These are phyloP conservation scores for Nakazawaea holstii DNA, from an alignment of 805 yeast species.

Conservation along the genomic window DNA sequence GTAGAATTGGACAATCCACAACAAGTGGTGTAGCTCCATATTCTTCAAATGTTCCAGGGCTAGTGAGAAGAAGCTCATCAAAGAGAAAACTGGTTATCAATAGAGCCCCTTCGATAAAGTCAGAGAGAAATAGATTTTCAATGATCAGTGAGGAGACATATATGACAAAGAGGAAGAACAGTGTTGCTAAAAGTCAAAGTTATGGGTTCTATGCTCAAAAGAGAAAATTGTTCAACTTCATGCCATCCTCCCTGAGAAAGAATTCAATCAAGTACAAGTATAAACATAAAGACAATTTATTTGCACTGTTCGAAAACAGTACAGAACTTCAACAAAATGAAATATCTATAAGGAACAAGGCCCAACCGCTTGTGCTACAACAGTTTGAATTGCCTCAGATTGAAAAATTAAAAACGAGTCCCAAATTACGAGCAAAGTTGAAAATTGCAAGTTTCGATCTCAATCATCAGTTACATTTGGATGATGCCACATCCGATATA, in stretches of 20 bases:
- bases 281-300: not conserved
- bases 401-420: conserved; percentile 17
- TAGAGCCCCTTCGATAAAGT: conserved; percentile 10
- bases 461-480: conserved; percentile 10
- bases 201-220: conserved; percentile 1
- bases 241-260: not conserved
- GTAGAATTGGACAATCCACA: not conserved
- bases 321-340: not conserved
- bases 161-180: too few species aligned
- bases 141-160: conserved; percentile 3
- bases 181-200: not conserved
- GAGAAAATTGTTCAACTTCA: conserved; percentile 4
- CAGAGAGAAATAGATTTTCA: conserved; percentile 4
- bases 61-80: conserved; percentile 3
- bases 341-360: not conserved
- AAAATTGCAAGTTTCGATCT: conserved; percentile 12
- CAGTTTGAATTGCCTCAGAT: conserved; percentile 5
- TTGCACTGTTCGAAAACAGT: not conserved
- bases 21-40: not conserved
- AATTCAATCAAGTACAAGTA: not conserved
- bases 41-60: not conserved
- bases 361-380: conserved; percentile 1
- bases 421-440: conserved; percentile 17
- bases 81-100: conserved; percentile 4
- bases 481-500: conserved; percentile 13